Evolutionary conservation across 2,329 filamentous ascomycete genomes (phyloP), one percentile per base, ranked within the genome.

Genomic region (Paraphaeosphaeria minitans): DNA sequence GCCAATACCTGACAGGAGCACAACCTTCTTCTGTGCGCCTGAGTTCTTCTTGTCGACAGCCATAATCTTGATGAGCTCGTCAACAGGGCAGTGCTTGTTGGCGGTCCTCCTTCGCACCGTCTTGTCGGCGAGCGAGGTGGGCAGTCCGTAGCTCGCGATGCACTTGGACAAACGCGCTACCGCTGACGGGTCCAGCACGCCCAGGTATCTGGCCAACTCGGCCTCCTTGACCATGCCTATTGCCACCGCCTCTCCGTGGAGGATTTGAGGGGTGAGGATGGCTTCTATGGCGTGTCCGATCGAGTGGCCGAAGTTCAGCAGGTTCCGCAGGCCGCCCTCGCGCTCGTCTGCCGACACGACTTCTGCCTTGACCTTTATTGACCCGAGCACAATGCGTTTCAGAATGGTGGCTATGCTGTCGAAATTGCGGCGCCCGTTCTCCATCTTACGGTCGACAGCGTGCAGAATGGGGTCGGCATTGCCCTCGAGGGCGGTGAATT

Each of bases 221-320:
- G 94, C 95, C 78, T 99, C 95, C 76, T 96, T 97, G 59, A 98
- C 91, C 95, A 99, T 99, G 27, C 95, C 95, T 67, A 99, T 96
- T 22, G 95, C 92, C 12, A 99, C 94, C 63, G 91, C 93, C 75
- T 99, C 95, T 60, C 95, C 95, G 72, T 99, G 95, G 7, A 99
- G 86, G 39, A 99, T 88, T 77, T 99, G 94, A 0, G 95, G 95
- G 0, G 96, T 96, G 43, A 98, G 83, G 47, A 99, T 93, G 29
- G 95, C 95, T 79, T 99, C 95, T 69, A 94, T 93, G 19, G 95
- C 95, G 78, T 99, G 95, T 14, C 95, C 95, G 66, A 99, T 98
- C 0, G 95, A 98, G 76, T 99, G 95, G 33, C 95, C 95, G 78
- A 97, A 98, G 78, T 99, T 99, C 61, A 99, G 84, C 55, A 99